Evolutionary conservation across 2,329 filamentous ascomycete species (phyloP).

Genomic region (Beauveria bassiana): DNA sequence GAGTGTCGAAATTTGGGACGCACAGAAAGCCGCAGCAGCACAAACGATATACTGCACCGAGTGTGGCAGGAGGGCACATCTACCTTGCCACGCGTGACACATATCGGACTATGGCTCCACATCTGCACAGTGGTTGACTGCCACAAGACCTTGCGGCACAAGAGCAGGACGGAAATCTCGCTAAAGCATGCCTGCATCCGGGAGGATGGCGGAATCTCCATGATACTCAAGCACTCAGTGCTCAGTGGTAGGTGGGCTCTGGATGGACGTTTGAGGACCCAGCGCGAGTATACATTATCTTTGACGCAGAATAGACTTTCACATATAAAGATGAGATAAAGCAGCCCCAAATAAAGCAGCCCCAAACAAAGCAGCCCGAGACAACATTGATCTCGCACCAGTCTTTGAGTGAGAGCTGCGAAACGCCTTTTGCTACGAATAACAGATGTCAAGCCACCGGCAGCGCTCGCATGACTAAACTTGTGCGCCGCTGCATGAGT

Average conservation of each 20-base stretch:
- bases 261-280: neutral
- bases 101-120: neutral
- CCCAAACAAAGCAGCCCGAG: neutral
- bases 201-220: neutral
- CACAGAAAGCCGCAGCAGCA: neutral
- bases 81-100: neutral
- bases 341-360: neutral
- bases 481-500: neutral
- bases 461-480: neutral
- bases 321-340: neutral
- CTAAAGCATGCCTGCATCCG: neutral
- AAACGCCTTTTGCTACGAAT: neutral
- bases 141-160: neutral
- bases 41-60: neutral
- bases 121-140: neutral
- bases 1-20: too few species aligned
- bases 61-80: neutral
- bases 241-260: neutral
- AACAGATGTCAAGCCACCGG: neutral
- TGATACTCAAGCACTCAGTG: neutral
- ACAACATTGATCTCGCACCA: neutral
- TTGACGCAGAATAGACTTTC: neutral
- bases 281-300: neutral
- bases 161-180: too few species aligned
- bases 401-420: neutral